Percentiles rank a stretch among this genome's conserved stretches.
phyloP scores from a whole-genome alignment of 2,329 filamentous ascomycete genomes.

The Venturiaceae sp. region DNA sequence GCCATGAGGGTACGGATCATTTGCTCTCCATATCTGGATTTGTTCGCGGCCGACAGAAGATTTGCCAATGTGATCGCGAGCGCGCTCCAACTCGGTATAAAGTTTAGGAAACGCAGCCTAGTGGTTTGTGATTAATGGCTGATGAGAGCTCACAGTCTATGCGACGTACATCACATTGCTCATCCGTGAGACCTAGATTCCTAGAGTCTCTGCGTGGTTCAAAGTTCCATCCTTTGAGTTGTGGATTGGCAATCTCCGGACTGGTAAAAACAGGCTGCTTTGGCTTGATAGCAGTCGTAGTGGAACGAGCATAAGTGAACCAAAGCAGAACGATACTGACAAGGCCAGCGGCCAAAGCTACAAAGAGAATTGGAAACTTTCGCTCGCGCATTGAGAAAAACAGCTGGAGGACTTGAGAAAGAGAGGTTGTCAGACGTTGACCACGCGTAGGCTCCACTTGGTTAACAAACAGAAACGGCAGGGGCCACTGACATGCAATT shows the following conservation, averaged over 20 bases:
- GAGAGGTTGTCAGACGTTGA: neutral
- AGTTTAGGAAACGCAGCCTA: slow-evolving; percentile 14
- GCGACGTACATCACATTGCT: slow-evolving; percentile 13
- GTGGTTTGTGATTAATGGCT: neutral
- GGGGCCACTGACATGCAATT: too few relatives aligned
- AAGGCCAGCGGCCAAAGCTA: neutral
- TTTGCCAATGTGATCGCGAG: slow-evolving; percentile 5
- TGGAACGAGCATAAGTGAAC: neutral
- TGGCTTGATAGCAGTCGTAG: neutral
- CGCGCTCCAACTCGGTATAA: slow-evolving; percentile 17
- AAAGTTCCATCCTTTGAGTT: neutral
- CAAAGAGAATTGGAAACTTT: neutral
- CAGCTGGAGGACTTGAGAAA: neutral
- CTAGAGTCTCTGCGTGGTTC: slow-evolving; percentile 12
- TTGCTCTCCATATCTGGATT: neutral
- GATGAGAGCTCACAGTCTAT: too few relatives aligned
- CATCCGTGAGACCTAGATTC: slow-evolving; percentile 13
- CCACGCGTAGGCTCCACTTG: neutral
- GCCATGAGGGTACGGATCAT: neutral
- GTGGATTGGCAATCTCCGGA: neutral
- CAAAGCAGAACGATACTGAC: neutral
- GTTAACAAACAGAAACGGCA: too few relatives aligned
- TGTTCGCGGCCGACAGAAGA: neutral
- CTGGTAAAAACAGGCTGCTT: neutral
- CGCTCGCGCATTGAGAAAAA: neutral